These are phyloP conservation scores for Trametes punicea DNA, from an alignment of 768 basidiomycete genomes.

Conservation along the genomic window DNA sequence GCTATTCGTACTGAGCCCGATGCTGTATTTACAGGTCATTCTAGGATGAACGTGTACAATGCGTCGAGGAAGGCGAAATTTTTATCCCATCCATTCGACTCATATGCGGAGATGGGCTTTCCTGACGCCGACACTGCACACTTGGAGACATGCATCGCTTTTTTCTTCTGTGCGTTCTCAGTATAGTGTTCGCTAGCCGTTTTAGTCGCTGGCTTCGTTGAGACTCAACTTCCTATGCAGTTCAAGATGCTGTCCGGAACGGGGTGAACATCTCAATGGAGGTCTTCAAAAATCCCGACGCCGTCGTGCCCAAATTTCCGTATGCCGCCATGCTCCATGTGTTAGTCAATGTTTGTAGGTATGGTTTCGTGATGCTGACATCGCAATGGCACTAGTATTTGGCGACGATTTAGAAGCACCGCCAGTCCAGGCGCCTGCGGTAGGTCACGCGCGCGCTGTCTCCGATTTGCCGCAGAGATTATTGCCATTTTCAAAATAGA, in stretches of 20 bases:
- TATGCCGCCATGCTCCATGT: constrained; percentile 40
- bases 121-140: constrained; percentile 36
- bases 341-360: constrained; percentile 23
- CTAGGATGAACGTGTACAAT: constrained; percentile 34
- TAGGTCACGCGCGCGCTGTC: too few relatives aligned
- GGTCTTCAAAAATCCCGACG: constrained; percentile 29
- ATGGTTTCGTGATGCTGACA: neutral
- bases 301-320: constrained; percentile 31
- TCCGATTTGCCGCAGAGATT: too few relatives aligned
- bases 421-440: constrained; percentile 35
- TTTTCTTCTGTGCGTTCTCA: constrained; percentile 39
- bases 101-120: constrained; percentile 38
- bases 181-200: constrained; percentile 20
- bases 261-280: constrained; percentile 33
- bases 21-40: neutral
- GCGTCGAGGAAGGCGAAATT: constrained; percentile 35
- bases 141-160: constrained; percentile 35
- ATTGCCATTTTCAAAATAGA: too few relatives aligned
- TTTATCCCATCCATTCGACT: constrained; percentile 37
- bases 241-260: constrained; percentile 35
- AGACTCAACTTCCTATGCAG: constrained; percentile 14
- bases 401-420: constrained; percentile 35
- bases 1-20: neutral
- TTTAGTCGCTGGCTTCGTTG: neutral
- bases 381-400: constrained; percentile 24